These are phyloP conservation scores for Mucor mucedo DNA, from an alignment of 371 early-diverging fungal genomes.

Conservation along the genomic window DNA sequence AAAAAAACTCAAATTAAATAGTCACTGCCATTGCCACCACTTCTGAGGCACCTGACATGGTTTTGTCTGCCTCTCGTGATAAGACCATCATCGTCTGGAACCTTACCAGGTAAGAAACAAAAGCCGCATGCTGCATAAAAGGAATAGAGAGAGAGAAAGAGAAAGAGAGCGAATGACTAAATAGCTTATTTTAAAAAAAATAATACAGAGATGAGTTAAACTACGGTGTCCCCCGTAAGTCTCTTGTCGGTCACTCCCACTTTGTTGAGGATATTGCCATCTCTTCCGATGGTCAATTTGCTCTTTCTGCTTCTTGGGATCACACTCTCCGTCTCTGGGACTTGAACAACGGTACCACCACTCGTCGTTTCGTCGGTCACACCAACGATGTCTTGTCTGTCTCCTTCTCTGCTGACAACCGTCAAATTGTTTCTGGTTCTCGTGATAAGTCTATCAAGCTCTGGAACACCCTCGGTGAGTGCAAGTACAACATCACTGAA, in stretches of 20 bases:
- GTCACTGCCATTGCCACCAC: slow-evolving; percentile 96
- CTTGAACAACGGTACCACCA: slow-evolving; percentile 91
- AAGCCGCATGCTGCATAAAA: not conserved
- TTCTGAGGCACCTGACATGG: slow-evolving; percentile 90
- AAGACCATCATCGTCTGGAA: slow-evolving; percentile 97
- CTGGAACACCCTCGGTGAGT: slow-evolving; percentile 99
- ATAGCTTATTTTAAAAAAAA: not conserved
- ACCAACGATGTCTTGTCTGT: slow-evolving; percentile 96
- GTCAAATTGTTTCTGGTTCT: slow-evolving; percentile 97
- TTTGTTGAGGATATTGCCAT: slow-evolving; percentile 96
- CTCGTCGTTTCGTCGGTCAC: slow-evolving; percentile 97
- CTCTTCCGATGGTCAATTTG: slow-evolving; percentile 97
- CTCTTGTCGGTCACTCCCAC: slow-evolving; percentile 97
- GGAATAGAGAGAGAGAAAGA: not conserved
- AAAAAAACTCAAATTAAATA: slow-evolving; percentile 1
- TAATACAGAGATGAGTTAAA: slow-evolving; percentile 76
- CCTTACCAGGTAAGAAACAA: slow-evolving; percentile 69
- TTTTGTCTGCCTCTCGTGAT: slow-evolving; percentile 95
- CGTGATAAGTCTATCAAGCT: slow-evolving; percentile 99
- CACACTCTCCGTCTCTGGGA: slow-evolving; percentile 99
- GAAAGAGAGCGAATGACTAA: not conserved
- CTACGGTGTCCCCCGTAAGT: slow-evolving; percentile 91
- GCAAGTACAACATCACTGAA: slow-evolving; percentile 95
- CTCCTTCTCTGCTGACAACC: slow-evolving; percentile 98
- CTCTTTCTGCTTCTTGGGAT: slow-evolving; percentile 98